These are phyloP conservation scores for Flaveria bidentis DNA, from an alignment of 129 eudicot genomes.

Conservation along the genomic window DNA sequence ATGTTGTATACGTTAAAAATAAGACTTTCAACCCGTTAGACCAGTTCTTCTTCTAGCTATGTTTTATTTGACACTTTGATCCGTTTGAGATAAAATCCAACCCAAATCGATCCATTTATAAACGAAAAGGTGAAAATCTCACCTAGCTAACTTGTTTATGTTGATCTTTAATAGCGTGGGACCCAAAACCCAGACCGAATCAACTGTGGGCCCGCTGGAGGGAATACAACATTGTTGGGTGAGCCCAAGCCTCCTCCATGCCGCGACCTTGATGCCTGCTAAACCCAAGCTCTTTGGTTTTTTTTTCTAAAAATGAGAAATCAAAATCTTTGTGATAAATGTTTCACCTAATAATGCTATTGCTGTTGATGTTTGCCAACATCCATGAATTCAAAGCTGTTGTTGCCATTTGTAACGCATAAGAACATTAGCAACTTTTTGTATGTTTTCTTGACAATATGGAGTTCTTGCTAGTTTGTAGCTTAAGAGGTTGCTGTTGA, in stretches of 20 bases:
- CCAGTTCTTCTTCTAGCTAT: not conserved
- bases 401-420: slow-evolving; percentile 35
- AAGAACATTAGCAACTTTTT: slow-evolving; percentile 24
- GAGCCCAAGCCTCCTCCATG: slow-evolving; percentile 98
- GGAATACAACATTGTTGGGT: slow-evolving; percentile 77
- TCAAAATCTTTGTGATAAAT: slow-evolving; percentile 20
- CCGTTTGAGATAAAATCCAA: not conserved
- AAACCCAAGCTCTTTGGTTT: slow-evolving; percentile 22
- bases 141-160: slow-evolving; percentile 10
- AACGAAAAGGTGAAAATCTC: not conserved
- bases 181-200: slow-evolving; percentile 81
- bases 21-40: not conserved
- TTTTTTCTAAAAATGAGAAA: not conserved
- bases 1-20: not conserved
- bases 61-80: not conserved
- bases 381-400: slow-evolving; percentile 37
- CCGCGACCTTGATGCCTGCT: slow-evolving; percentile 97
- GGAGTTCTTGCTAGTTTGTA: slow-evolving; percentile 9
- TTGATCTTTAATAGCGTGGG: slow-evolving; percentile 63
- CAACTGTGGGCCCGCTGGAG: slow-evolving; percentile 92
- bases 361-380: slow-evolving; percentile 32
- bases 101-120: not conserved
- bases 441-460: slow-evolving; percentile 4
- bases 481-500: not conserved
- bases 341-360: slow-evolving; percentile 49